Evolutionary conservation across 2,329 filamentous ascomycete genomes (phyloP).

Genomic region (Penicillium olsonii): DNA sequence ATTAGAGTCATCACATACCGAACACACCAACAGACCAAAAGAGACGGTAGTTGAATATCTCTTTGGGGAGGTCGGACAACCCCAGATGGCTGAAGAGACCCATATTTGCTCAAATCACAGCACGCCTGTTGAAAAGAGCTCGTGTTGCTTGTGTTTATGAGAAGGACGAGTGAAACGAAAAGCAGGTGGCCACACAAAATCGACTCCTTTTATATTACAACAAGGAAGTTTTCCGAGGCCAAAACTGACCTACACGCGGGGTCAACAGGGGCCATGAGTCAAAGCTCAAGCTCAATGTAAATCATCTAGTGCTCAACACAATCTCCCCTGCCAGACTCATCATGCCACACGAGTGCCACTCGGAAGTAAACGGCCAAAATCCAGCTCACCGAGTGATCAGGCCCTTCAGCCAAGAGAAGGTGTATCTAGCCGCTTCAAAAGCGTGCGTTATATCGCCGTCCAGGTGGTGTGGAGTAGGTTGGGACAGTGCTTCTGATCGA

Average conservation of each 20-base stretch:
- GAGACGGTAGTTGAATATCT: constrained; percentile 4
- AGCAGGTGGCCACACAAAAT: not conserved
- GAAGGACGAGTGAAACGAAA: not conserved
- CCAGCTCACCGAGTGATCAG: not conserved
- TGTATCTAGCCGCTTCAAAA: not conserved
- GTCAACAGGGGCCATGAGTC: not conserved
- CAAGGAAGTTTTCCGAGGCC: not conserved
- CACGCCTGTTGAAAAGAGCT: not conserved
- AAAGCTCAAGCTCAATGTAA: not conserved
- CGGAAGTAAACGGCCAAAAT: not conserved
- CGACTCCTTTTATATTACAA: not conserved
- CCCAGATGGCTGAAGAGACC: not conserved
- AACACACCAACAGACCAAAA: constrained; percentile 8
- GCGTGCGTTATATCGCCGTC: not conserved
- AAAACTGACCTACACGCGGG: not conserved
- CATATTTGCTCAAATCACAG: not conserved
- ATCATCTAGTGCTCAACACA: not conserved
- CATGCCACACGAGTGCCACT: not conserved
- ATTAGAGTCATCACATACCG: not conserved
- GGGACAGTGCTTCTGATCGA: not conserved
- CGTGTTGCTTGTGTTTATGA: not conserved
- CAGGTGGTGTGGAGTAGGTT: not conserved
- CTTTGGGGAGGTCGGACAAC: not conserved
- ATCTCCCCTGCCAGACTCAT: not conserved
- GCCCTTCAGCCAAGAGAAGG: not conserved